These are phyloP conservation scores for Volvariella surrecta DNA, from an alignment of 1,284 basidiomycete species.

Conservation along the genomic window DNA sequence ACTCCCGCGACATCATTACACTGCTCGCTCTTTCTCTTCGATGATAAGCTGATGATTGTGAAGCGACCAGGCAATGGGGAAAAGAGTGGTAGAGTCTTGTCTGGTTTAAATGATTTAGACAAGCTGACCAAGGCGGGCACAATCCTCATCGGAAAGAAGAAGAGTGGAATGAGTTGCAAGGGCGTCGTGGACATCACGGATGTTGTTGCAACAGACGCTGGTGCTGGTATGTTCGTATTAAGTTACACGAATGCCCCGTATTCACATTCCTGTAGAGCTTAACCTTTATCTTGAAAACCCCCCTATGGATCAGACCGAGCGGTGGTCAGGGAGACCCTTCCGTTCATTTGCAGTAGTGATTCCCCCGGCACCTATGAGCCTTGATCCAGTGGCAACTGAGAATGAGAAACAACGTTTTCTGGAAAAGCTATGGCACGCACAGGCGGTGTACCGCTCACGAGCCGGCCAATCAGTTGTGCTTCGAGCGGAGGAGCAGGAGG, in stretches of 20 bases:
- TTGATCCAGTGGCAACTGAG: constrained; percentile 56
- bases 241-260: constrained; percentile 6
- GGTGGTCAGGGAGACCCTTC: constrained; percentile 79
- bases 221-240: constrained; percentile 49
- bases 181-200: constrained; percentile 84
- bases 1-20: constrained; percentile 45
- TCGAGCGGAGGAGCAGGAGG: constrained; percentile 62
- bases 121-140: constrained; percentile 62
- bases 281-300: constrained; percentile 79
- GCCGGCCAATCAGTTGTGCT: constrained; percentile 60
- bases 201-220: constrained; percentile 76
- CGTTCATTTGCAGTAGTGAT: constrained; percentile 65
- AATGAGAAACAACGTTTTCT: constrained; percentile 77
- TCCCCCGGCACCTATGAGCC: constrained; percentile 55
- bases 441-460: constrained; percentile 69
- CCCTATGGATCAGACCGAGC: constrained; percentile 70
- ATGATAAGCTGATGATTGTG: constrained; percentile 88
- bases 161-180: constrained; percentile 77
- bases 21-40: constrained; percentile 90
- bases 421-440: constrained; percentile 78
- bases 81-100: constrained; percentile 64
- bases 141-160: constrained; percentile 55
- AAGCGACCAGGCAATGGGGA: constrained; percentile 76
- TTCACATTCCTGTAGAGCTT: constrained; percentile 47
- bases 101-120: constrained; percentile 83